Evolutionary conservation across 1,284 basidiomycete genomes (phyloP), one percentile per base, ranked within the genome.

Genomic region (Exobasidium rhododendri): DNA sequence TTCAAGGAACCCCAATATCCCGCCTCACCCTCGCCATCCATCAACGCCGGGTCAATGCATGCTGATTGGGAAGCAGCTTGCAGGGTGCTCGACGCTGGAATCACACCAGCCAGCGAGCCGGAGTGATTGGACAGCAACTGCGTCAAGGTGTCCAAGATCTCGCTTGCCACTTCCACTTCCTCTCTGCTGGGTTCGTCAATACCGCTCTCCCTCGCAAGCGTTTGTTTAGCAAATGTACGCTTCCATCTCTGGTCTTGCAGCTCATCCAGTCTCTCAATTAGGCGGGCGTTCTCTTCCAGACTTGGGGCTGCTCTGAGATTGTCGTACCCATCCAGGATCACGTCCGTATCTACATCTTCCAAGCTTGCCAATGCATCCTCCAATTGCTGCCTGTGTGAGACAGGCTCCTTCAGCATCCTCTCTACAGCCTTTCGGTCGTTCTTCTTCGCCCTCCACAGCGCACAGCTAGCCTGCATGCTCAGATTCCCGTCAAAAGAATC

Each of bases 1-100:
- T 65, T 69, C 7, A 77, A 58, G 4, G 71, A 71, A 32, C 75
- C 75, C 70, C 70, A 75, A 54, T 64, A 74, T 13, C 72, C 72
- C 11, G 30, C 47, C 35, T 54, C 59, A n/a, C 55, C 64, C 4
- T 62, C 58, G 11, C 63, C 63, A 11, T 63, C 68, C 6, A 65
- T 43, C 2, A 74, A 61, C n/a, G 65, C 59, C 3, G 73, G 67
- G 28, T 70, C 62, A 45, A 74, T 44, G 14, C n/a, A 20, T 2
- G 52, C 52, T 11, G 52, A 55, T 44, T 14, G 14, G 3, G 52
- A 4, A 24, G 30, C 20, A 4, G 32, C n/a, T 20, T 44, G 52
- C 22, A 55, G 30, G 5, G 14, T 26, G n/a, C 24, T 13, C 24
- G 47, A 24, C 22, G 14, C n/a, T 4, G 47, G 47, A 50, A 50